Evolutionary conservation across 2,329 filamentous ascomycete species (phyloP).

Genomic region (Chalaropsis thielavioides): DNA sequence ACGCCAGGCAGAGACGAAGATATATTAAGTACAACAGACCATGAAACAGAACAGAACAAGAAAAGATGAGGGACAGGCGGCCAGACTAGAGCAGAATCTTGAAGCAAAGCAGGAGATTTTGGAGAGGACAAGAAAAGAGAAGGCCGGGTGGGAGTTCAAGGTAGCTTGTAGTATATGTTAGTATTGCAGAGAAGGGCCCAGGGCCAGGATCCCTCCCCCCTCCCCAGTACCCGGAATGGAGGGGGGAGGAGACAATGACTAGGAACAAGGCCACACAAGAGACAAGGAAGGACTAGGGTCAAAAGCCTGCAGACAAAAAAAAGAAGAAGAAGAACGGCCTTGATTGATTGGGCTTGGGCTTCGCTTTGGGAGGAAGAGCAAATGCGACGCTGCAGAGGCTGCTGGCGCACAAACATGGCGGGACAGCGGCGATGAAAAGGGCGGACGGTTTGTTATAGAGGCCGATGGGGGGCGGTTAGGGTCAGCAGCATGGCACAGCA

Average conservation of each 20-base stretch:
- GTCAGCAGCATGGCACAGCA: not conserved
- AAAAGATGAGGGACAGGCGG: not conserved
- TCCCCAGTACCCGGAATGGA: not conserved
- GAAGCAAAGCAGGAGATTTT: conserved; percentile 2
- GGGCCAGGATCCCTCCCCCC: not conserved
- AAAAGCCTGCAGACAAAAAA: too few species aligned
- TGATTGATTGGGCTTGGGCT: not conserved
- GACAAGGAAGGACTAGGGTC: not conserved
- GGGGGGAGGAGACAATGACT: not conserved
- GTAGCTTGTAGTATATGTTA: too few species aligned
- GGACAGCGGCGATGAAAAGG: not conserved
- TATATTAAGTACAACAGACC: conserved; percentile 1
- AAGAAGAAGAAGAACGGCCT: not conserved
- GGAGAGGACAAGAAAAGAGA: not conserved
- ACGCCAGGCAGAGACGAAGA: not conserved
- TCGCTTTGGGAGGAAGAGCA: not conserved
- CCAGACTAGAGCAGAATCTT: not conserved
- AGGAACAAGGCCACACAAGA: not conserved
- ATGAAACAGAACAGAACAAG: not conserved
- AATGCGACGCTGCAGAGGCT: not conserved
- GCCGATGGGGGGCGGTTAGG: too few species aligned
- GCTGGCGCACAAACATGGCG: not conserved
- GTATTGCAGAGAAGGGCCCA: not conserved
- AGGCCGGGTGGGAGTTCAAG: not conserved
- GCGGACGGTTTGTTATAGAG: not conserved